Base-by-base conservation (phyloP, 1,284 basidiomycete species). In the Flammula alnicola region DNA sequence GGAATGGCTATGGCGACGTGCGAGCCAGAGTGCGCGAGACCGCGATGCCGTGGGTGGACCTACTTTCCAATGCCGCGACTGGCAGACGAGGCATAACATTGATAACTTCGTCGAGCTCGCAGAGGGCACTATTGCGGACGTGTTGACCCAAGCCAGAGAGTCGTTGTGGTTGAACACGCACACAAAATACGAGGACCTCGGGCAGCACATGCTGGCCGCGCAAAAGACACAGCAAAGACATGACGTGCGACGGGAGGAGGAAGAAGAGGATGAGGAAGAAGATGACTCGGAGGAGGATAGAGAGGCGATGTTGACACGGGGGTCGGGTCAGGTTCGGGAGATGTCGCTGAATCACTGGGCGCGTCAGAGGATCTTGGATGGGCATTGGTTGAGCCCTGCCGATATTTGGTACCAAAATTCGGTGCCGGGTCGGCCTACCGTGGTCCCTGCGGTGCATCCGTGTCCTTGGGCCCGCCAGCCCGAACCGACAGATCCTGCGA, bases 301-400 rank as follows among this genome's bases (percentile, higher is more conserved):
- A 9, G 82, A 84, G 54, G 55, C 83, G 30, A 67, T 86, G 56
- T 77, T 80, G 17, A 63, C 81, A 57, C 79, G 81, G 4, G 86
- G 88, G 55, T 81, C 86, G 31, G 69, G 74, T 5, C 78, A 80
- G 20, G 79, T 87, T 4, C 74, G 79, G 22, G 83, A 87, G 14
- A 69, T 89, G 43, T 84, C 87, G 0, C 68, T 89, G 41, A 73
- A 76, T n/a, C 86, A 88, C 58, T 89, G 86, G 85, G 85, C 84
- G 4, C 75, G 88, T 22, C 75, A 73, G 14, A 70, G 87, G 37
- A 84, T 90, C 40, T 67, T 90, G 26, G 86, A 89, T 47, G 87
- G 88, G 1, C 77, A 81, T 55, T 90, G 87, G 87, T 69, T 83
- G 47, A 83, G 77, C 41, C 88, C 88, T 4, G 83, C 81, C 1